Percentiles rank a stretch among this genome's conserved stretches.
These are phyloP conservation scores for Leccinum ponderosum DNA, from an alignment of 1,284 basidiomycete genomes.

Conservation along the genomic window DNA sequence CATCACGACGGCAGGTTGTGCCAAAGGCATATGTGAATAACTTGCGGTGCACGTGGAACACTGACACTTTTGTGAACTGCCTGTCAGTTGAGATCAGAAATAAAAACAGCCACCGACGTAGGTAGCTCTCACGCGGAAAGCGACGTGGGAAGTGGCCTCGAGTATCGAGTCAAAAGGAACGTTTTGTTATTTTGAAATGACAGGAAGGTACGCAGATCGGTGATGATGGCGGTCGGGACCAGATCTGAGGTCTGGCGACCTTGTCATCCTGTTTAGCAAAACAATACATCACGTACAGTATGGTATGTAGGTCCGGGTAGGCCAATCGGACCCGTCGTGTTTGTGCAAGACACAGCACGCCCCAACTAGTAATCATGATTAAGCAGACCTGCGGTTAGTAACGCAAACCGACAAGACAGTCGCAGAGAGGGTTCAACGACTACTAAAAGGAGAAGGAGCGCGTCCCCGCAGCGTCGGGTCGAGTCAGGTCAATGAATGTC, in stretches of 20 bases:
- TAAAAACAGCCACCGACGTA: not conserved
- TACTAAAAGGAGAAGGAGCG: not conserved
- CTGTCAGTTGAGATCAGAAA: not conserved
- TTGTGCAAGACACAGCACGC: not conserved
- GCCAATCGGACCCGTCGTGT: not conserved
- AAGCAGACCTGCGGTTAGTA: not conserved
- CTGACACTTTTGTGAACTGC: too few relatives aligned
- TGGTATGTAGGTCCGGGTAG: not conserved
- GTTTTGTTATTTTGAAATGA: not conserved
- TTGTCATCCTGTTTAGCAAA: not conserved
- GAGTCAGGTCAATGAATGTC: not conserved
- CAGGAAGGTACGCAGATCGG: slow-evolving; percentile 3
- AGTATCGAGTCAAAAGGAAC: not conserved
- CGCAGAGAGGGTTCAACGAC: not conserved
- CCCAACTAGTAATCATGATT: not conserved
- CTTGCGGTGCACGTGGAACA: not conserved
- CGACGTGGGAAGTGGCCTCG: not conserved
- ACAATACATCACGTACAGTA: not conserved
- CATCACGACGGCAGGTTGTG: slow-evolving; percentile 36
- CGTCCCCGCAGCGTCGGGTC: not conserved
- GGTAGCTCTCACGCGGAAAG: not conserved
- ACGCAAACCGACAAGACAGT: not conserved
- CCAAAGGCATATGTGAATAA: not conserved
- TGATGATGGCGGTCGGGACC: not conserved
- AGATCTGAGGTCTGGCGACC: not conserved